Percentiles rank a stretch among this genome's conserved stretches.
phyloP scores from a whole-genome alignment of 305 asterid genomes.

The Plantago rigida region DNA sequence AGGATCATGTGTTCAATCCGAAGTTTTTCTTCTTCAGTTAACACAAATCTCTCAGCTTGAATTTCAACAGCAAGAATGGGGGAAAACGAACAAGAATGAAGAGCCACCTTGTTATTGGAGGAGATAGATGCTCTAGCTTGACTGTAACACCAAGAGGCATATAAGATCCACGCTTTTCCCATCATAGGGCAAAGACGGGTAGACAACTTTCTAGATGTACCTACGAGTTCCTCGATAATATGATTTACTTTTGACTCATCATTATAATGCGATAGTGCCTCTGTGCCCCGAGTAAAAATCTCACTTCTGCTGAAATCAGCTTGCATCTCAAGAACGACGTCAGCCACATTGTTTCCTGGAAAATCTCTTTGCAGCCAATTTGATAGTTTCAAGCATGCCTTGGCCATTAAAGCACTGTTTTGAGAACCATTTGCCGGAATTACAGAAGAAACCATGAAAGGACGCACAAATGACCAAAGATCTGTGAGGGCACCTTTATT shows the following conservation, averaged over 20 bases:
- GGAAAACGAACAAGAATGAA: slow-evolving; percentile 56
- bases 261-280: slow-evolving; percentile 30
- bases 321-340: slow-evolving; percentile 46
- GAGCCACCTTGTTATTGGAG: slow-evolving; percentile 34
- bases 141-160: slow-evolving; percentile 88
- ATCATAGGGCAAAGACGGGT: slow-evolving; percentile 77
- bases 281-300: slow-evolving; percentile 37
- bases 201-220: slow-evolving; percentile 63
- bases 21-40: slow-evolving; percentile 61
- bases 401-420: slow-evolving; percentile 66
- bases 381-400: slow-evolving; percentile 91
- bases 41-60: slow-evolving; percentile 50
- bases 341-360: slow-evolving; percentile 40
- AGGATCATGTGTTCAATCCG: slow-evolving; percentile 47
- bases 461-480: slow-evolving; percentile 71
- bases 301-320: slow-evolving; percentile 45
- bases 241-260: slow-evolving; percentile 36
- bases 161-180: slow-evolving; percentile 94
- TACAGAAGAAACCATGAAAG: slow-evolving; percentile 52
- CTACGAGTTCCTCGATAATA: slow-evolving; percentile 67
- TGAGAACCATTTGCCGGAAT: slow-evolving; percentile 35
- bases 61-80: slow-evolving; percentile 62
- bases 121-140: slow-evolving; percentile 63
- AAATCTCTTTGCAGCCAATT: slow-evolving; percentile 57
- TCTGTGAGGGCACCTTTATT: slow-evolving; percentile 57